Evolutionary conservation across 2,329 filamentous ascomycete genomes (phyloP).

Genomic region (Passalora sequoiae): DNA sequence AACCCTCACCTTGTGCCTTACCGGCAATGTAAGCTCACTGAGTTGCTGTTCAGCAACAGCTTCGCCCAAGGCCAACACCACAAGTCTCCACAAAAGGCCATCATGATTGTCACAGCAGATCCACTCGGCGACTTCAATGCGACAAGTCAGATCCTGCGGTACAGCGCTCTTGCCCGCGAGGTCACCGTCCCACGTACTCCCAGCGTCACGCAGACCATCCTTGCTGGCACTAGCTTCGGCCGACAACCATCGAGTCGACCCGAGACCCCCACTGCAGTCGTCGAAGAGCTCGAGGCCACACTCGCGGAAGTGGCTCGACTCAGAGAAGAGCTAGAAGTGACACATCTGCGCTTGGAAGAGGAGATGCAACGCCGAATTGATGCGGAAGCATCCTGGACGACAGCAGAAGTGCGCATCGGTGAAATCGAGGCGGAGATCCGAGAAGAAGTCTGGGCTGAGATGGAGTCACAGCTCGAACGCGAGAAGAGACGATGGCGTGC

Average conservation of each 20-base stretch:
- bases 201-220: constrained; percentile 69
- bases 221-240: constrained; percentile 20
- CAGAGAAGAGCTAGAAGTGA: constrained; percentile 67
- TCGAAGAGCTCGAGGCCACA: constrained; percentile 73
- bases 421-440: constrained; percentile 79
- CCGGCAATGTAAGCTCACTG: constrained; percentile 53
- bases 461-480: constrained; percentile 68
- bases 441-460: constrained; percentile 82
- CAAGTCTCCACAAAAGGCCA: constrained; percentile 73
- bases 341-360: constrained; percentile 63
- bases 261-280: constrained; percentile 42
- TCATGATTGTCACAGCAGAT: constrained; percentile 96
- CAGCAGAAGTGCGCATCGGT: constrained; percentile 59
- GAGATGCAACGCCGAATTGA: constrained; percentile 66
- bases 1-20: constrained; percentile 65
- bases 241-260: constrained; percentile 33
- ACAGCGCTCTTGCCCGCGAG: constrained; percentile 86
- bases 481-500: constrained; percentile 79
- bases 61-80: constrained; percentile 40
- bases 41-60: constrained; percentile 49
- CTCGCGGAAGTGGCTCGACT: constrained; percentile 77
- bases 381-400: constrained; percentile 67
- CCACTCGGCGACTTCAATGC: constrained; percentile 92
- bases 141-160: constrained; percentile 90
- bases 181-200: constrained; percentile 87